Conservation (phyloP, 148 eudicot species). For the Rhododendron vialii region DNA sequence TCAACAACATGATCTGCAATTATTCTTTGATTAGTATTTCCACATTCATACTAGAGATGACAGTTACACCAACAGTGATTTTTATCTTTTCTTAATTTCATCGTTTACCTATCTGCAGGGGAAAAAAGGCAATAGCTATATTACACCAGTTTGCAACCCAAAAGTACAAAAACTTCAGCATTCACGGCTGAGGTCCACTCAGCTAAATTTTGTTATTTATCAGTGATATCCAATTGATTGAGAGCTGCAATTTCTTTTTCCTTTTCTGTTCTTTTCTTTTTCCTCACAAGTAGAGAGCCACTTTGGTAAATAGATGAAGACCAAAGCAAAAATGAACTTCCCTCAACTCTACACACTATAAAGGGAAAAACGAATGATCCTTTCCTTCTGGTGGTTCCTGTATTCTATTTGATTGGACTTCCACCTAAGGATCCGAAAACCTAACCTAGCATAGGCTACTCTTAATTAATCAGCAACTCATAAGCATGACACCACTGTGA, state of each 20-base stretch:
- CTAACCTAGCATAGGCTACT: neutral
- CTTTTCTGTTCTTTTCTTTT: neutral
- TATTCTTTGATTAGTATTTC: too few relatives aligned
- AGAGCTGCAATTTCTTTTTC: neutral
- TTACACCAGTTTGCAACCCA: neutral
- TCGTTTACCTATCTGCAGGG: neutral
- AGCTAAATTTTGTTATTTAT: neutral
- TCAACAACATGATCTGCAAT: neutral
- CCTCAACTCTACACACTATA: neutral
- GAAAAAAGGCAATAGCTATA: neutral
- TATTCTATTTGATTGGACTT: neutral
- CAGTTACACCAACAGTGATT: neutral
- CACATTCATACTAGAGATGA: neutral
- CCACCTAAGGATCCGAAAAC: neutral
- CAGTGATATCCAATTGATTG: neutral
- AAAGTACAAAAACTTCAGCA: neutral
- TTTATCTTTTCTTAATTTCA: too few relatives aligned
- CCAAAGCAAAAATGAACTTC: neutral
- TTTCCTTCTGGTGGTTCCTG: neutral
- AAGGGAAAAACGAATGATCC: neutral
- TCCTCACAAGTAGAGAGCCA: neutral
- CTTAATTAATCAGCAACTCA: neutral
- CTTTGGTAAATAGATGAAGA: neutral
- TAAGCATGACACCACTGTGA: slow-evolving; percentile 8
- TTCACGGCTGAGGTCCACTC: neutral